Conservation (phyloP, 768 basidiomycete genomes). For the Brasilioporus rufonigricans region DNA sequence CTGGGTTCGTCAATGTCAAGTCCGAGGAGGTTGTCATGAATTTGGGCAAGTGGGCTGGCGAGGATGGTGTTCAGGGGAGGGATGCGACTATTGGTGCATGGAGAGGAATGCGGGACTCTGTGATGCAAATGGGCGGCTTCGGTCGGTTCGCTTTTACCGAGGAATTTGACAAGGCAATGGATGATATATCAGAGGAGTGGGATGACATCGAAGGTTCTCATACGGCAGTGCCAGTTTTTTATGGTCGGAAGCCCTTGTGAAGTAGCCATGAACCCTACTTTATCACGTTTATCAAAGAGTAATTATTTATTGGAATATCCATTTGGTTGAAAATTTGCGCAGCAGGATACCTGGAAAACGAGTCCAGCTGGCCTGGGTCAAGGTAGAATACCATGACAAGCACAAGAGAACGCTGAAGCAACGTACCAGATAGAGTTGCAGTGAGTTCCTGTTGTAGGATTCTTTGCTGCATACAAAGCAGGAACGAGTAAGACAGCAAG, state of each 20-base stretch:
- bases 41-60: slow-evolving; percentile 25
- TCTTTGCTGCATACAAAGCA: too few species aligned
- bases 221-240: neutral
- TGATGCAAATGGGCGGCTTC: slow-evolving; percentile 17
- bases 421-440: too few species aligned
- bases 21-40: slow-evolving; percentile 18
- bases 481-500: too few species aligned
- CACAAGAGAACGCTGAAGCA: too few species aligned
- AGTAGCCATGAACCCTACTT: too few species aligned
- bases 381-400: too few species aligned
- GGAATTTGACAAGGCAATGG: slow-evolving; percentile 21
- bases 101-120: slow-evolving; percentile 21
- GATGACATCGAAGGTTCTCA: slow-evolving; percentile 18
- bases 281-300: too few species aligned
- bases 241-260: neutral
- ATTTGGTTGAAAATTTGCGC: too few species aligned
- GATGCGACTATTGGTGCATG: slow-evolving; percentile 17
- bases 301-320: too few species aligned
- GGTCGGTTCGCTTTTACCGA: slow-evolving; percentile 15
- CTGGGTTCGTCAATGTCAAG: slow-evolving; percentile 19
- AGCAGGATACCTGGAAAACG: too few species aligned
- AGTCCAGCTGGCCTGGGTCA: too few species aligned
- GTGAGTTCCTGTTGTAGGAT: too few species aligned
- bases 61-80: slow-evolving; percentile 19
- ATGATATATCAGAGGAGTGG: slow-evolving; percentile 27